Evolutionary conservation across 768 basidiomycete species (phyloP).

Genomic region (Russula sp.): DNA sequence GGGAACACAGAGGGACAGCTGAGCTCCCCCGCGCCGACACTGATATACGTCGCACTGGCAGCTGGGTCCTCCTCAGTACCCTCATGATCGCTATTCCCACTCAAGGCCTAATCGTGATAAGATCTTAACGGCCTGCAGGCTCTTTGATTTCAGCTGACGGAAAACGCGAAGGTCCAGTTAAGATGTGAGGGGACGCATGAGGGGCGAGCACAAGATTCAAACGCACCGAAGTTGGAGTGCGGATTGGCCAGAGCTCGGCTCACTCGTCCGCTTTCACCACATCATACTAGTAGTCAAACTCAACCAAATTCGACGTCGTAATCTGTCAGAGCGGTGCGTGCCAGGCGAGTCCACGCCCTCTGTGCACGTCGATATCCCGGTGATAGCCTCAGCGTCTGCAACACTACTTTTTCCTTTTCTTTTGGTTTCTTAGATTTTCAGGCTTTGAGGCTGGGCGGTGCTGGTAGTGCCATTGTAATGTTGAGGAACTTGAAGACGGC

Average conservation of each 20-base stretch:
- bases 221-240: constrained; percentile 17
- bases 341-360: neutral
- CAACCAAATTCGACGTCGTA: constrained; percentile 20
- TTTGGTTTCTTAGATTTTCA: neutral
- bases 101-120: neutral
- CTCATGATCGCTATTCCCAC: neutral
- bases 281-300: constrained; percentile 24
- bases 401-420: neutral
- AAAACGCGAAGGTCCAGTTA: neutral
- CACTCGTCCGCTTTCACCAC: constrained; percentile 17
- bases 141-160: constrained; percentile 12
- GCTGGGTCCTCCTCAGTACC: neutral
- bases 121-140: constrained; percentile 6
- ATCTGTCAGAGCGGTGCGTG: neutral
- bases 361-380: neutral
- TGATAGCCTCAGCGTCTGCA: neutral
- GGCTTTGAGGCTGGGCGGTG: too few relatives aligned
- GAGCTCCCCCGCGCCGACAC: constrained; percentile 20
- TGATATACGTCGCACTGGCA: neutral
- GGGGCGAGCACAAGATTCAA: neutral
- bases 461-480: too few relatives aligned
- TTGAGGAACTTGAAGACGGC: too few relatives aligned
- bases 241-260: constrained; percentile 24
- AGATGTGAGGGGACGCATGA: neutral
- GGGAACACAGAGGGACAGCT: constrained; percentile 17